Conservation (phyloP, 2,329 filamentous ascomycete species). For the Anthostomella pinea region DNA sequence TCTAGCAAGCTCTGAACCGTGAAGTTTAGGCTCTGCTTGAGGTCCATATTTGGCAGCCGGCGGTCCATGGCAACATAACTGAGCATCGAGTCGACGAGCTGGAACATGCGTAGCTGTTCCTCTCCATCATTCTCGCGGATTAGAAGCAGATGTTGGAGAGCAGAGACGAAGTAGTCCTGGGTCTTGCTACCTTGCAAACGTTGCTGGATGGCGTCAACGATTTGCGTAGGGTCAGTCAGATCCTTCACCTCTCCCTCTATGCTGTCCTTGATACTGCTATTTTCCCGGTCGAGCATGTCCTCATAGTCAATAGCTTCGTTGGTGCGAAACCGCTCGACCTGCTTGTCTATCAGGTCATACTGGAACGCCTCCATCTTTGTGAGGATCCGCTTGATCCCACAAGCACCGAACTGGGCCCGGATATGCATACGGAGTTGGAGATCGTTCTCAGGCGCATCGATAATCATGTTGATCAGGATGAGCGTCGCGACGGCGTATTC, state of each 20-base stretch:
- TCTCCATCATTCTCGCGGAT: constrained; percentile 90
- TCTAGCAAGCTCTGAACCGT: constrained; percentile 94
- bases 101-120: constrained; percentile 91
- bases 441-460: constrained; percentile 86
- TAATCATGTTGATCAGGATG: constrained; percentile 93
- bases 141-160: constrained; percentile 89
- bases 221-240: constrained; percentile 87
- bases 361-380: constrained; percentile 98
- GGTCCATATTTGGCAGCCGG: constrained; percentile 90
- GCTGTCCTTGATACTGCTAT: constrained; percentile 84
- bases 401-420: constrained; percentile 91
- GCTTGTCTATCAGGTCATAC: constrained; percentile 97
- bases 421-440: constrained; percentile 91
- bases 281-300: constrained; percentile 89
- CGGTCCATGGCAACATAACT: constrained; percentile 99
- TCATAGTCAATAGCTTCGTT: constrained; percentile 99
- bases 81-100: constrained; percentile 97
- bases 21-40: constrained; percentile 96
- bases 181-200: constrained; percentile 80
- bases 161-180: constrained; percentile 93
- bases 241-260: constrained; percentile 85
- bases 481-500: constrained; percentile 96
- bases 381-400: constrained; percentile 90
- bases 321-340: constrained; percentile 87
- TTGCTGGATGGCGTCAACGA: constrained; percentile 87